Evolutionary conservation across 73 alveolate species (phyloP), one percentile per base, ranked within the genome.

Genomic region (Stentor roeselii): DNA sequence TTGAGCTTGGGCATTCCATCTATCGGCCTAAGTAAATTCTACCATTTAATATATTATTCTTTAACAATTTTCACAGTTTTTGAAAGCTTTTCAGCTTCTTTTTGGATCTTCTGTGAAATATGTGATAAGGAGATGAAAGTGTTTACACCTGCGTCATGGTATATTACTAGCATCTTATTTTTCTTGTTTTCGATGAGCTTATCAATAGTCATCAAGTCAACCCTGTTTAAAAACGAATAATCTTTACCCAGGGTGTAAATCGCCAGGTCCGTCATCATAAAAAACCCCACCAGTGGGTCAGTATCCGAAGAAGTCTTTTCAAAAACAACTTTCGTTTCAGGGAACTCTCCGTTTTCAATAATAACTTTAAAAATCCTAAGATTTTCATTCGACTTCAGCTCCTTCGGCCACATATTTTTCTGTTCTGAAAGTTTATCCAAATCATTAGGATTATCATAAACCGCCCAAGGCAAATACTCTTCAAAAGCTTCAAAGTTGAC

Each of bases 1-100:
- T 86, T 87, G 75, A 1, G 87, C 83, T 67, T 84, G 83, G 35
- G 85, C 78, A n/a, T 84, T 84, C 74, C 75, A 87, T 50, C 89
- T 82, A 39, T 87, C 90, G 3, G 75, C 40, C 87, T 85, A 15
- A 3, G 37, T 41, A 37, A 36, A 78, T 85, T 34, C 11, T 67
- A 1, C n/a, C 37, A 67, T 67, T 67, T 67, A 21, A 30, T 11
- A 15, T 30, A 67, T 30, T 27, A 67, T 14, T 27, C 78, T 6
- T 27, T 38, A 60, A n/a, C n/a, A n/a, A n/a, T n/a, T n/a, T n/a
- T n/a, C n/a, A n/a, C n/a, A n/a, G n/a, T n/a, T n/a, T n/a, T n/a
- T n/a, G n/a, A n/a, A n/a, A n/a, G n/a, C n/a, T n/a, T n/a, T n/a
- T n/a, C n/a, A n/a, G n/a, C n/a, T n/a, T n/a, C n/a, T n/a, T n/a